Conservation (phyloP, 352 stramenopile genomes). For the Phytophthora meadii region DNA sequence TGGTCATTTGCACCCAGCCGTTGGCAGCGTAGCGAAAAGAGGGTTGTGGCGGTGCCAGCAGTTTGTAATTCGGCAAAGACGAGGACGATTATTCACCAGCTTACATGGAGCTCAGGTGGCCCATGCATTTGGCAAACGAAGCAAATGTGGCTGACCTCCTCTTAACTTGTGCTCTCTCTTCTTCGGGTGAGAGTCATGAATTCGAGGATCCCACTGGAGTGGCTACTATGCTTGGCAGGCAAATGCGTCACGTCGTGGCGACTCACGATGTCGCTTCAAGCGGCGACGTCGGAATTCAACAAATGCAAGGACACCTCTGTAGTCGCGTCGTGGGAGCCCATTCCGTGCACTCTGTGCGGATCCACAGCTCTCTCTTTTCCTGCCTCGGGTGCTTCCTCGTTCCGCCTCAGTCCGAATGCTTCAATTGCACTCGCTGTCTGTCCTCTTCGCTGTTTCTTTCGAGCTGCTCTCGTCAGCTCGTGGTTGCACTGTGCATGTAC, state of each 20-base stretch:
- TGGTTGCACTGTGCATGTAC: neutral
- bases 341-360: slow-evolving; percentile 16
- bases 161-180: neutral
- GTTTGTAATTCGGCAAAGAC: slow-evolving; percentile 18
- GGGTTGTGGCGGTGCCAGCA: slow-evolving; percentile 17
- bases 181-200: neutral
- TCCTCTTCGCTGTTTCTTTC: slow-evolving; percentile 25
- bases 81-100: slow-evolving; percentile 2
- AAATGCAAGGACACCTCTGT: slow-evolving; percentile 7
- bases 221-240: too few species aligned
- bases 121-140: slow-evolving; percentile 6
- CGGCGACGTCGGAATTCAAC: slow-evolving; percentile 31
- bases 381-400: neutral
- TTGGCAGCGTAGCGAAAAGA: slow-evolving; percentile 13
- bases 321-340: slow-evolving; percentile 24
- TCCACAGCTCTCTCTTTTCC: slow-evolving; percentile 23
- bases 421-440: slow-evolving; percentile 11
- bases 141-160: neutral
- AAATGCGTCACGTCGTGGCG: slow-evolving; percentile 1
- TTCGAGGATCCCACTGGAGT: too few species aligned
- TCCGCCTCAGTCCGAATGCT: slow-evolving; percentile 17
- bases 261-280: slow-evolving; percentile 17
- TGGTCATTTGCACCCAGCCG: slow-evolving; percentile 13
- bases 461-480: slow-evolving; percentile 17
- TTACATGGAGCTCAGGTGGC: neutral